A percentile compares a stretch with the other conserved stretches of the same genome.
Conservation (phyloP, 768 basidiomycete genomes). For the Pleurotus tuber-regium region DNA sequence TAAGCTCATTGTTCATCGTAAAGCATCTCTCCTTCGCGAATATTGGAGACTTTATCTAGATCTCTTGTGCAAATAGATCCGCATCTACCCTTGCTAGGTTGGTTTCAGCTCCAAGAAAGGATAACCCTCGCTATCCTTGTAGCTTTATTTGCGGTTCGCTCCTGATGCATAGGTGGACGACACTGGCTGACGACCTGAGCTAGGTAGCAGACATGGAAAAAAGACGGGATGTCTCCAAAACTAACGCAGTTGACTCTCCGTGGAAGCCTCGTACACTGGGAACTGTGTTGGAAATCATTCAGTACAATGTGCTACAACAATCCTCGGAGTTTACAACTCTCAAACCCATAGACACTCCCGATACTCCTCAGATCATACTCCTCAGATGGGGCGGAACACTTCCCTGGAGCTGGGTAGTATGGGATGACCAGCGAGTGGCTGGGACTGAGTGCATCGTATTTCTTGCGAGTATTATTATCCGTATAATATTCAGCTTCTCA, state of each 20-base stretch:
- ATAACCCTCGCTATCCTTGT: slow-evolving; percentile 38
- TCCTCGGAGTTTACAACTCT: slow-evolving; percentile 17
- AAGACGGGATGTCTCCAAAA: background rate
- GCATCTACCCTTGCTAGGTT: slow-evolving; percentile 15
- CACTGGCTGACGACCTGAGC: background rate
- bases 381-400: slow-evolving; percentile 55
- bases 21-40: slow-evolving; percentile 19
- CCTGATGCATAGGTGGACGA: background rate
- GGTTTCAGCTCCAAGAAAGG: slow-evolving; percentile 25
- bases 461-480: slow-evolving; percentile 37
- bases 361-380: slow-evolving; percentile 47
- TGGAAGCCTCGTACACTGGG: slow-evolving; percentile 48
- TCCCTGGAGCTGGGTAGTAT: slow-evolving; percentile 65
- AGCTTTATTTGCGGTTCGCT: slow-evolving; percentile 36
- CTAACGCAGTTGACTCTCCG: slow-evolving; percentile 13
- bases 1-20: slow-evolving; percentile 17
- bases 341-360: slow-evolving; percentile 23
- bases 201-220: slow-evolving; percentile 17
- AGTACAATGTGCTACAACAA: slow-evolving; percentile 32
- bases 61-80: slow-evolving; percentile 15
- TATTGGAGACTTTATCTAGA: slow-evolving; percentile 17
- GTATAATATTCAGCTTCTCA: background rate
- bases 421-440: slow-evolving; percentile 51
- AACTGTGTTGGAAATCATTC: slow-evolving; percentile 43
- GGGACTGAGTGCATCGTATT: slow-evolving; percentile 46